Base-by-base conservation (phyloP, 306 rosid genomes). In the Sophora flavescens region DNA sequence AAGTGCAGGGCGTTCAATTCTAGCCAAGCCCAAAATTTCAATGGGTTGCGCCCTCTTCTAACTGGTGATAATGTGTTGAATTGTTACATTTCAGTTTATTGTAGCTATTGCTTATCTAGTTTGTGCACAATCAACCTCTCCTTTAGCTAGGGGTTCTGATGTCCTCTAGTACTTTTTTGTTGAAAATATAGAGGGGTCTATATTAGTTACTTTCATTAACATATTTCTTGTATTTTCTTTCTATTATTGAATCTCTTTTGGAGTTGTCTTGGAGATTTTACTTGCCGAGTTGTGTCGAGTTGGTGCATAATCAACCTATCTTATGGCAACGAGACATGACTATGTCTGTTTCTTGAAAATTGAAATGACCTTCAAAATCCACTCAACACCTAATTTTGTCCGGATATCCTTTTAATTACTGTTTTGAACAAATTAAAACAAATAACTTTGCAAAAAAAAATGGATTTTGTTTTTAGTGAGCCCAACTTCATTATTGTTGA, bases 1-100 rank as follows among this genome's bases (percentile, higher is more conserved):
- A 90, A 86, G 78, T 84, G 22, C 87, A 26, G 96, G 96, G 44
- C 90, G 96, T 10, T 84, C 90, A 3, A 56, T 89, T 63, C 96
- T 86, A 47, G 56, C 84, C 0, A 90, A 84, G 87, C 85, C 92
- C 38, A 88, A 86, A 71, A 78, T 70, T 61, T 84, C 87, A 54
- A 41, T 76, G 3, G 96, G 96, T 90, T 65, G 14, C 45, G 11
- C 64, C 18, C 12, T 28, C 51, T 6, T 48, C 38, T 42, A 8
- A 41, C 30, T 36, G 16, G 18, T 5, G 35, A 28, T 74, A 17
- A 52, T 22, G 18, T 72, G 36, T 38, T 5, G 47, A 56, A 68
- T 64, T 45, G 16, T 58, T 56, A 42, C 1, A 33, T 74, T 41
- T 6, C 15, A 45, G 18, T 72, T 63, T 18, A 14, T 14, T 38